Conservation (phyloP, 2,329 filamentous ascomycete genomes). For the Trichoderma endophyticum region DNA sequence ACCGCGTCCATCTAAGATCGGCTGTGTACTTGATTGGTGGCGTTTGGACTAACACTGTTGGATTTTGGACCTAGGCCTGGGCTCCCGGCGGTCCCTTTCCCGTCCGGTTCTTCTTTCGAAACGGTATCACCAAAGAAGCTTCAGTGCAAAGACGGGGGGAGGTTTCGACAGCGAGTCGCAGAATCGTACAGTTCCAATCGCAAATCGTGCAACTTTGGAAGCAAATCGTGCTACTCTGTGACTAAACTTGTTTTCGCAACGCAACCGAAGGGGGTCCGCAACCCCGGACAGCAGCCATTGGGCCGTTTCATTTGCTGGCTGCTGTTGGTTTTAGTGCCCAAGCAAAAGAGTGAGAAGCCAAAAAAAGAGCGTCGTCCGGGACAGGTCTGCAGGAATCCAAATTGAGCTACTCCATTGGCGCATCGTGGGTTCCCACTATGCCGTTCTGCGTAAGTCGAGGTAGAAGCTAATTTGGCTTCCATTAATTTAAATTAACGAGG, state of each 20-base stretch:
- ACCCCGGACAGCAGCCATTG: constrained; percentile 10
- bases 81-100: neutral
- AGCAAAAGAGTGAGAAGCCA: neutral
- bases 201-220: neutral
- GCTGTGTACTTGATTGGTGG: neutral
- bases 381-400: constrained; percentile 5
- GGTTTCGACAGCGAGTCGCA: neutral
- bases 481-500: neutral
- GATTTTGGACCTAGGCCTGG: neutral
- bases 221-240: constrained; percentile 9
- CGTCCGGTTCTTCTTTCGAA: neutral
- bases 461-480: neutral
- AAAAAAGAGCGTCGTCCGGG: neutral
- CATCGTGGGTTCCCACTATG: neutral
- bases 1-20: neutral
- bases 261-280: constrained; percentile 8
- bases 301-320: constrained; percentile 8
- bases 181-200: neutral
- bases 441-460: neutral
- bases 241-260: constrained; percentile 3
- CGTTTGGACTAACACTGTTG: neutral
- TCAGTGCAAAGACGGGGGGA: neutral
- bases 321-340: neutral
- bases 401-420: neutral
- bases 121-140: neutral